These are phyloP conservation scores for Jaenimonas drosophilae DNA, from an alignment of 208 protist genomes.

Conservation along the genomic window DNA sequence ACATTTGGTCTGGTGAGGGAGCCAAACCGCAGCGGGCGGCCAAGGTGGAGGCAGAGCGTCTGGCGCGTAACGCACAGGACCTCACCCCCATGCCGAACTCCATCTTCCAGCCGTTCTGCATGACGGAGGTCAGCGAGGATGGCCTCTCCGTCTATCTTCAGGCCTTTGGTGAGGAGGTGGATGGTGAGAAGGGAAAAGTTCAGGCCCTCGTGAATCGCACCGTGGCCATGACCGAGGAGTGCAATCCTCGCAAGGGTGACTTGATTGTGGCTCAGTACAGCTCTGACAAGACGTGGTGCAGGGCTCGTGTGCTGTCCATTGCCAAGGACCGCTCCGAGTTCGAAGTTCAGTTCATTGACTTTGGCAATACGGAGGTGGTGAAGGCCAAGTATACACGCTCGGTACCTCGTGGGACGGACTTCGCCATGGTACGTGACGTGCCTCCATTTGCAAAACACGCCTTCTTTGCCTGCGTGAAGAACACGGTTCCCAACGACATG, in stretches of 20 bases:
- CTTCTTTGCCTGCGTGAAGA: constrained; percentile 67
- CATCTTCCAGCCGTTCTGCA: constrained; percentile 24
- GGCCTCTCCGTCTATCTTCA: constrained; percentile 71
- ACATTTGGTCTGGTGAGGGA: constrained; percentile 47
- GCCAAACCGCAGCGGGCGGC: constrained; percentile 46
- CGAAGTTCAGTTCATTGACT: constrained; percentile 82
- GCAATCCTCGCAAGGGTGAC: constrained; percentile 52
- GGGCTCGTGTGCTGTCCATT: constrained; percentile 49
- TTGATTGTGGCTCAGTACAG: constrained; percentile 64
- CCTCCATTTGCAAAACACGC: constrained; percentile 47
- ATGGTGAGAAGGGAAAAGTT: constrained; percentile 26
- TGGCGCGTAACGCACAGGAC: constrained; percentile 15
- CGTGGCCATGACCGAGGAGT: constrained; percentile 10
- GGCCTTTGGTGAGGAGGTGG: constrained; percentile 23
- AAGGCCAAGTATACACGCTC: constrained; percentile 35
- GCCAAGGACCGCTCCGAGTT: constrained; percentile 18
- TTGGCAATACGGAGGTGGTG: constrained; percentile 67
- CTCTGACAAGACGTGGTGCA: constrained; percentile 73
- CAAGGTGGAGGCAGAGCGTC: constrained; percentile 53
- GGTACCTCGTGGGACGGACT: constrained; percentile 59
- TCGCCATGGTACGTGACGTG: constrained; percentile 54
- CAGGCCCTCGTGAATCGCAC: constrained; percentile 50
- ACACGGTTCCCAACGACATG: constrained; percentile 20
- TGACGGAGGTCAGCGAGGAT: constrained; percentile 66
- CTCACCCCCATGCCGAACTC: constrained; percentile 30